These are phyloP conservation scores for Achlya hypogyna DNA, from an alignment of 352 stramenopile species.

Conservation along the genomic window DNA sequence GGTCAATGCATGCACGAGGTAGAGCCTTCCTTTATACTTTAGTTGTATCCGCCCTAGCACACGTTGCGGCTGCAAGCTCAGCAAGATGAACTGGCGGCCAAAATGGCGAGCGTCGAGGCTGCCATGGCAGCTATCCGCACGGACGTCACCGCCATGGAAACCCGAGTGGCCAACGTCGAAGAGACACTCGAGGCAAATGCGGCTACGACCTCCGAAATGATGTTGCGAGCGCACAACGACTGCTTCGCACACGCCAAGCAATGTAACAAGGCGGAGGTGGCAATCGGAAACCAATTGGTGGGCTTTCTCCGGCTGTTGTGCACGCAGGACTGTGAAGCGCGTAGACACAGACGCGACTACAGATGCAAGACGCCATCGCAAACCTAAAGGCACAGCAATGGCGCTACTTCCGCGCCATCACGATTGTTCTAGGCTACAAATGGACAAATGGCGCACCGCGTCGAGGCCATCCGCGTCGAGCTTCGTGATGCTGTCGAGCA, in stretches of 20 bases:
- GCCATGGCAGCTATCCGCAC: background rate
- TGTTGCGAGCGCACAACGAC: background rate
- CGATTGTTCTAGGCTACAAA: background rate
- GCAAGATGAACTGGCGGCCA: background rate
- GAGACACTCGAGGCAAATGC: constrained; percentile 9
- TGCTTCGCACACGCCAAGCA: background rate
- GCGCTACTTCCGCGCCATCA: background rate
- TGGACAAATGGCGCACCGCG: background rate
- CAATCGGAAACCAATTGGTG: constrained; percentile 14
- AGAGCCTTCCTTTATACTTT: background rate
- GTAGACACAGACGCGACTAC: constrained; percentile 12
- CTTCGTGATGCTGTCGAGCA: constrained; percentile 8
- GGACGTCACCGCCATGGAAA: background rate
- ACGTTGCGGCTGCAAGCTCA: background rate
- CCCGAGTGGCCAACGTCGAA: constrained; percentile 2
- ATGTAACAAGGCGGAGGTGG: background rate
- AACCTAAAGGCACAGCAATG: background rate
- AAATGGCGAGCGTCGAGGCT: background rate
- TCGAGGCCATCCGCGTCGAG: constrained; percentile 11
- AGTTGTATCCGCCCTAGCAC: no score
- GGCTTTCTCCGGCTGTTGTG: background rate
- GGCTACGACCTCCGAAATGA: background rate
- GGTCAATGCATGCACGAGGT: constrained; percentile 16
- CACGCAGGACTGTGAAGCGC: background rate
- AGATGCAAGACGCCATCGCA: constrained; percentile 3